A percentile compares a stretch with the other conserved stretches of the same genome.
Conservation (phyloP, 164 flowering plant species). For the Pachysandra terminalis region DNA sequence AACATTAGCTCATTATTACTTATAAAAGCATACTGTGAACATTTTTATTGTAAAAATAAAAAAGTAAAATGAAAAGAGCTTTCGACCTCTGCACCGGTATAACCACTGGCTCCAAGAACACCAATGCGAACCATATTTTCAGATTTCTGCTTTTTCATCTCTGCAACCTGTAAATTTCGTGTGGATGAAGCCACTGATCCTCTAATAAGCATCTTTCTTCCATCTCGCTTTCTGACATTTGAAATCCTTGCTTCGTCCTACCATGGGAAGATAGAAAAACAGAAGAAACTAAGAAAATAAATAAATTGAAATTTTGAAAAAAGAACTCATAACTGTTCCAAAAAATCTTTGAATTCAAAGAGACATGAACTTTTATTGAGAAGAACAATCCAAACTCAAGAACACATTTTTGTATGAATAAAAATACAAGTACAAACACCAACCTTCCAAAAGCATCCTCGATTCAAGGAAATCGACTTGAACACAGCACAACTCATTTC, state of each 20-base stretch:
- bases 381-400: not conserved
- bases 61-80: not conserved
- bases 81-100: slow-evolving; percentile 91
- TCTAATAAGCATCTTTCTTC: slow-evolving; percentile 27
- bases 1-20: not conserved
- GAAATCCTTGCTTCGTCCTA: slow-evolving; percentile 32
- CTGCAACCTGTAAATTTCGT: slow-evolving; percentile 27
- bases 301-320: too few species aligned
- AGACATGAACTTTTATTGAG: too few species aligned
- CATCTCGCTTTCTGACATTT: slow-evolving; percentile 14
- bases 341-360: too few species aligned
- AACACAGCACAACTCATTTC: slow-evolving; percentile 37
- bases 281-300: not conserved
- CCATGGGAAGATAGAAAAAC: slow-evolving; percentile 12
- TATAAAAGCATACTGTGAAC: not conserved
- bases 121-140: slow-evolving; percentile 63
- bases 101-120: slow-evolving; percentile 97
- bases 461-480: slow-evolving; percentile 25
- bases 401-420: not conserved
- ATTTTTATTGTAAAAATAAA: too few species aligned
- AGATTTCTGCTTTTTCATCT: slow-evolving; percentile 20
- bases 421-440: not conserved
- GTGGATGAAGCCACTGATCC: slow-evolving; percentile 36
- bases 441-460: slow-evolving; percentile 36
- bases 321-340: too few species aligned